Conservation (phyloP, 768 basidiomycete species). For the Boletellus emodensis region DNA sequence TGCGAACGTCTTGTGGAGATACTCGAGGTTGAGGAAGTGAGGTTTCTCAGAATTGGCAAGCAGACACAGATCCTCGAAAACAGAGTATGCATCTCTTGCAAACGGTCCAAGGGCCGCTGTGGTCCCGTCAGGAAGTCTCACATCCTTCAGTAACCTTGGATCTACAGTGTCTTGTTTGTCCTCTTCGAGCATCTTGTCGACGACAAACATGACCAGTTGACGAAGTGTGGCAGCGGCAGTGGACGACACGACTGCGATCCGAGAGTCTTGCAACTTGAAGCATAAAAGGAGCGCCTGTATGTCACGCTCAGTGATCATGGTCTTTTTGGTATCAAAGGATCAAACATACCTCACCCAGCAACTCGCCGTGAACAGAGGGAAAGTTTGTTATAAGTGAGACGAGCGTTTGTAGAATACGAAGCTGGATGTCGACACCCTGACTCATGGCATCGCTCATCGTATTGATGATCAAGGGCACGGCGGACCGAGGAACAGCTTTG, state of each 20-base stretch:
- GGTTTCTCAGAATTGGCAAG: constrained; percentile 81
- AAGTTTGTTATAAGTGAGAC: constrained; percentile 90
- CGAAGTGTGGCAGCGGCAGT: constrained; percentile 95
- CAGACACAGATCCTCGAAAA: constrained; percentile 91
- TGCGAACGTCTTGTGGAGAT: constrained; percentile 88
- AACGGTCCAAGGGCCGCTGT: constrained; percentile 65
- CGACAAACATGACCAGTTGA: constrained; percentile 95
- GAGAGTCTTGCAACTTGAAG: constrained; percentile 93
- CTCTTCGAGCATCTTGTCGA: constrained; percentile 88
- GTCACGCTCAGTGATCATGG: background rate
- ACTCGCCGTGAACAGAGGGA: constrained; percentile 68
- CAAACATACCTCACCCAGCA: constrained; percentile 73
- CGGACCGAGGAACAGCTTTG: constrained; percentile 77
- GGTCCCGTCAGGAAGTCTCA: constrained; percentile 65
- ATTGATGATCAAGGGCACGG: constrained; percentile 73
- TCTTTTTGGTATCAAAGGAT: background rate
- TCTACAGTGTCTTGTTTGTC: constrained; percentile 44
- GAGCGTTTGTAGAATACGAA: constrained; percentile 89
- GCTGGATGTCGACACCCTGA: constrained; percentile 95
- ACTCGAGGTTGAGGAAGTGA: constrained; percentile 74
- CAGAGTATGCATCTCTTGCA: constrained; percentile 77
- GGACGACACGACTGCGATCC: constrained; percentile 93
- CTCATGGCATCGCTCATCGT: constrained; percentile 86
- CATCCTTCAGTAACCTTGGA: constrained; percentile 29
- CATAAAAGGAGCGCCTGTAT: constrained; percentile 82